Base-by-base conservation (phyloP, 805 yeast species). In the Spencermartinsiella europaea region DNA sequence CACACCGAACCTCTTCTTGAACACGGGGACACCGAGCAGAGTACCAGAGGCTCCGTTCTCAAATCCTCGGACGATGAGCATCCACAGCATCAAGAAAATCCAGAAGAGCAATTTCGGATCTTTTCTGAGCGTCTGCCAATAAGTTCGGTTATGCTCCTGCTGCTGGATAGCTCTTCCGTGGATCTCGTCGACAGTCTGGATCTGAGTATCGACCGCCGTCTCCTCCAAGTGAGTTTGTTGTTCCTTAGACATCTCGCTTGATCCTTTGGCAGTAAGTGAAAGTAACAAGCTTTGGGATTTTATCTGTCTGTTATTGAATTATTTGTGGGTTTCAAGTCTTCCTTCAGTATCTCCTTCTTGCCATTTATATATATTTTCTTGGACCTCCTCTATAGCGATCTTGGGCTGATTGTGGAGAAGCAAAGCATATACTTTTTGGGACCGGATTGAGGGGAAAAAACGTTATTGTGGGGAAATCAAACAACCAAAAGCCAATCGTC, bases 161-260 rank as follows among this genome's bases (percentile, higher is more conserved):
- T 36, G 39, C 21, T 36, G 39, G 5, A 36, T 36, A 7, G 39
- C 39, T 15, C 39, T 19, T 15, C 43, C 43, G 19, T 40, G 43
- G 8, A 40, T 40, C n/a, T 40, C 43, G 7, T 31, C 22, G 7
- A 21, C 33, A 39, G 20, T 31, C n/a, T 27, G 36, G 17, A 7
- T 22, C 22, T 37, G 40, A 37, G 19, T 37, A 5, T 17, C 40
- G 21, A 37, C 40, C 20, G 21, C 25, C 21, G n/a, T 22, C 40
- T 37, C 40, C 7, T 8, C 22, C 8, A n/a, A 5, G 7, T 37
- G 40, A 10, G 20, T 8, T 10, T 37, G 21, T 15, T 17, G 10
- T 5, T 37, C 21, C 20, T 37, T 37, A 17, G 40, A 12, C 40
- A 37, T 37, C n/a, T 37, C n/a, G 31, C 12, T 25, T 25, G 31